Conservation (phyloP, 2,329 filamentous ascomycete species). For the Paradendryphiella salina region DNA sequence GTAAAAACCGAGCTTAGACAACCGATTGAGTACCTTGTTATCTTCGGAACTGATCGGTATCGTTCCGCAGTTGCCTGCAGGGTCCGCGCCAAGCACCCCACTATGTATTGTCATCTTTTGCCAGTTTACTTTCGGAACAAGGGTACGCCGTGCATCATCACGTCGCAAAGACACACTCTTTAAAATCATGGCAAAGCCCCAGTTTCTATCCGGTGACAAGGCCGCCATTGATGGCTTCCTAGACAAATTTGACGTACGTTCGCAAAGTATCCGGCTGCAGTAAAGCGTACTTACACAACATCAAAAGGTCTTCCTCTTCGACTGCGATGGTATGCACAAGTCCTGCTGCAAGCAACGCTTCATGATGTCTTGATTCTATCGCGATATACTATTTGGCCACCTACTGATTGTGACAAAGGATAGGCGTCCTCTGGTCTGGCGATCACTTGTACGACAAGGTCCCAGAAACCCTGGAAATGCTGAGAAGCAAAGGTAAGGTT, state of each 20-base stretch:
- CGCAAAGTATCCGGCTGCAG: not conserved
- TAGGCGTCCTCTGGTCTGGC: constrained; percentile 95
- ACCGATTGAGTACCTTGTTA: constrained; percentile 1
- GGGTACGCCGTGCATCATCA: not conserved
- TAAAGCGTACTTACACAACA: constrained; percentile 23
- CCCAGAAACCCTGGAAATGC: constrained; percentile 79
- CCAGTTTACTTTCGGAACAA: not conserved
- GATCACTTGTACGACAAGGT: constrained; percentile 85
- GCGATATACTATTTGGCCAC: not conserved
- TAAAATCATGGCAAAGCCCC: constrained; percentile 40
- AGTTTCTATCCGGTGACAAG: constrained; percentile 77
- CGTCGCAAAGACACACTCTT: not conserved
- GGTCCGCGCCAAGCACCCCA: constrained; percentile 38
- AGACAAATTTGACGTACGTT: constrained; percentile 84
- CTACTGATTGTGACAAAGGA: constrained; percentile 50
- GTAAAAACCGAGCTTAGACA: not conserved
- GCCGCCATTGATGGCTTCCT: constrained; percentile 80
- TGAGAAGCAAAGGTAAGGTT: constrained; percentile 74
- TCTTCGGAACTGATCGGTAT: constrained; percentile 9
- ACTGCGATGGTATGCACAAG: constrained; percentile 79
- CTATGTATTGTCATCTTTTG: constrained; percentile 23
- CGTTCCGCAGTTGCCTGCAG: constrained; percentile 15
- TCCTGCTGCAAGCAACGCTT: constrained; percentile 4
- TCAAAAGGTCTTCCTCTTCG: constrained; percentile 81
- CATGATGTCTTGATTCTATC: not conserved